Conservation (phyloP, 1,284 basidiomycete genomes). For the Garcileccinum viscosum region DNA sequence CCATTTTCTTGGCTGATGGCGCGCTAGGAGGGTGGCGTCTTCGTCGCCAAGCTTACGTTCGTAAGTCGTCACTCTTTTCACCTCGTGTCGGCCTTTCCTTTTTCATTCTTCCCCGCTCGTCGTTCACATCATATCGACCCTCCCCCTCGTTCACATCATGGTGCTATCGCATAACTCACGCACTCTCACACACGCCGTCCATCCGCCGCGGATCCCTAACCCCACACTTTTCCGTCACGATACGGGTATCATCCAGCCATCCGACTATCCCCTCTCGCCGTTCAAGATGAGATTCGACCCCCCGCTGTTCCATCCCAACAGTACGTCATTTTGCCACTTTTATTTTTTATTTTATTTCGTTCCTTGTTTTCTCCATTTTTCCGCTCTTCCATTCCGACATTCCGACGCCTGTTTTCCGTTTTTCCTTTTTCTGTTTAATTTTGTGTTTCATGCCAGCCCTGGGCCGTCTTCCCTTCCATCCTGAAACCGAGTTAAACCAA, state of each 20-base stretch:
- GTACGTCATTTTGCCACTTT: slow-evolving; percentile 53
- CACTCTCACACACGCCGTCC: background rate
- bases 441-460: background rate
- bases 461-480: background rate
- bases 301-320: slow-evolving; percentile 96
- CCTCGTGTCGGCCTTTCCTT: background rate
- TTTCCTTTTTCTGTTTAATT: background rate
- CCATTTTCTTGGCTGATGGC: background rate
- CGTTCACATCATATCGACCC: background rate
- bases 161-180: background rate
- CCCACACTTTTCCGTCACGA: background rate
- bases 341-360: too few relatives aligned
- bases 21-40: slow-evolving; percentile 88
- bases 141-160: background rate
- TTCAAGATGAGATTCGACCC: slow-evolving; percentile 99
- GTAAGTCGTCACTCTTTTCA: slow-evolving; percentile 54
- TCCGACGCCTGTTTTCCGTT: background rate
- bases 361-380: background rate
- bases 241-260: slow-evolving; percentile 59
- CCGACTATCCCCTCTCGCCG: slow-evolving; percentile 92
- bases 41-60: slow-evolving; percentile 91
- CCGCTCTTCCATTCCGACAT: background rate
- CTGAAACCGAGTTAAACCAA: background rate
- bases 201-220: background rate
- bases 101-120: background rate